phyloP scores from a whole-genome alignment of 352 stramenopile genomes.

The Phytophthora brassicae region DNA sequence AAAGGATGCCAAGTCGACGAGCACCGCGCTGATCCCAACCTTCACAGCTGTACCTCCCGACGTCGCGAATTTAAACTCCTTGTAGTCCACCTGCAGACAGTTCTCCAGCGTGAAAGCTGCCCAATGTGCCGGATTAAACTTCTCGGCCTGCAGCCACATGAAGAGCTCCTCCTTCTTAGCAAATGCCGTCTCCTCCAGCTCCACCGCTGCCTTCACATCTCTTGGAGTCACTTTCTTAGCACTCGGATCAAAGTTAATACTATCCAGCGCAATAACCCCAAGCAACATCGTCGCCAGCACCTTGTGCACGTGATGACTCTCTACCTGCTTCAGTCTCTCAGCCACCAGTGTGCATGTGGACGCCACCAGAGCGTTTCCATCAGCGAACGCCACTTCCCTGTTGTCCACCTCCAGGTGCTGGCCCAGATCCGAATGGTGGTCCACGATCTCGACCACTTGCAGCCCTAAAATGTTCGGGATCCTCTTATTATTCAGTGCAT shows the following conservation, averaged over 20 bases:
- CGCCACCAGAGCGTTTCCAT: slow-evolving; percentile 68
- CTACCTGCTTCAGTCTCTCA: slow-evolving; percentile 41
- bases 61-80: slow-evolving; percentile 54
- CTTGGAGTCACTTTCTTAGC: slow-evolving; percentile 79
- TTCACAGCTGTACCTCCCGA: slow-evolving; percentile 1
- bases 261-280: slow-evolving; percentile 78
- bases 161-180: slow-evolving; percentile 51
- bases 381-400: slow-evolving; percentile 70
- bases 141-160: slow-evolving; percentile 66
- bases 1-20: slow-evolving; percentile 60
- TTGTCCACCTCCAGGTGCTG: slow-evolving; percentile 37
- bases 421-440: slow-evolving; percentile 75
- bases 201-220: slow-evolving; percentile 42
- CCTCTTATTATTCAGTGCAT: slow-evolving; percentile 66
- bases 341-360: slow-evolving; percentile 83
- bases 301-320: slow-evolving; percentile 25
- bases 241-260: slow-evolving; percentile 70
- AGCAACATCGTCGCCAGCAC: slow-evolving; percentile 75
- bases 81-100: slow-evolving; percentile 81
- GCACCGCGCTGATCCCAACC: slow-evolving; percentile 63
- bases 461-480: slow-evolving; percentile 24
- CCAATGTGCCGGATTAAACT: slow-evolving; percentile 71
- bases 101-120: slow-evolving; percentile 57
- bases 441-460: slow-evolving; percentile 71
- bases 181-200: slow-evolving; percentile 52